Base-by-base conservation (phyloP, 78 protist species). In the Dictyostelium firmibasis region DNA sequence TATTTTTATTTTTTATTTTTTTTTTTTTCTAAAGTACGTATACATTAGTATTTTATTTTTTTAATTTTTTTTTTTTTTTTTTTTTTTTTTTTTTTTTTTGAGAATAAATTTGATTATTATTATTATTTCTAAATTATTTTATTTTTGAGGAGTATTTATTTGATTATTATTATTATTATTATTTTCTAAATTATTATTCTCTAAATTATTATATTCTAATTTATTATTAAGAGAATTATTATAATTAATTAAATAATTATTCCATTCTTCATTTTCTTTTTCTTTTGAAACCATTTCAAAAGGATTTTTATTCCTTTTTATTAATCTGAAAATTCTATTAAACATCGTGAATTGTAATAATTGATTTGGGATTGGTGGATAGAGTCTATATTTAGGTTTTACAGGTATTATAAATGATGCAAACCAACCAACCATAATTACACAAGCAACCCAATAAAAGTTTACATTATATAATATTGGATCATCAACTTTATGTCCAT, bases 191-290 rank as follows among this genome's bases (percentile, higher is more conserved):
- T 18, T 53, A 69, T 38, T 75, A 35, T 36, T 35, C 14, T 75
- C 38, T 16, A 36, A 36, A 20, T 35, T 14, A 35, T 18, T 35
- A 31, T n/a, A n/a, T n/a, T n/a, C n/a, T n/a, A n/a, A n/a, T n/a
- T 75, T 33, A 20, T 75, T 33, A 14, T 31, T 11, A 20, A 35
- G 13, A 14, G 31, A 31, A 18, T 27, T 1, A 35, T 75, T 29
- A 75, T 35, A 35, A 35, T 75, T 29, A 14, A 18, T 35, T 70
- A 70, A 70, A 70, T 14, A 70, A 31, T 70, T 11, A 70, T 70
- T 70, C 77, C 77, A 70, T 70, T 70, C 77, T 70, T 70, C 36
- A 31, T 75, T 75, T 75, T 75, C 44, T 75, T 75, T 75, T 75
- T 75, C 44, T 35, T 29, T 36, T 35, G 44, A 75, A 75, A 75